Conservation (phyloP, 495 filamentous ascomycete species). For the Cercophora scortea region DNA sequence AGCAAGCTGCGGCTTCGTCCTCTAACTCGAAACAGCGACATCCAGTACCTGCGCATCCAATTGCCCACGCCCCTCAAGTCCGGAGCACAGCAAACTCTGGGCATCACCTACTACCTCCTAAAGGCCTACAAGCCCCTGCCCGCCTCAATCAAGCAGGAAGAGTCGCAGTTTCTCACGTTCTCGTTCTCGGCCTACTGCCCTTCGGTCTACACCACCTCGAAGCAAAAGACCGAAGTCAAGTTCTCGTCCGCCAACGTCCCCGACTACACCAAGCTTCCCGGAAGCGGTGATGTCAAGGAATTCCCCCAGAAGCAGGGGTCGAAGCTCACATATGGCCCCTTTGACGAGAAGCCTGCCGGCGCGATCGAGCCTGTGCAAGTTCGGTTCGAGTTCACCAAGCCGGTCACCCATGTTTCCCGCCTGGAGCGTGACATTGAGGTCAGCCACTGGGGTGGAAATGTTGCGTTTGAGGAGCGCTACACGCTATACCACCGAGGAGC, state of each 20-base stretch:
- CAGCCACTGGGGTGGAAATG: slow-evolving; percentile 95
- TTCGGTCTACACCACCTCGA: slow-evolving; percentile 73
- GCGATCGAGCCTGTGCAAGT: slow-evolving; percentile 63
- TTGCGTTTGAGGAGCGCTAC: slow-evolving; percentile 91
- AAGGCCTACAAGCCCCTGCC: slow-evolving; percentile 71
- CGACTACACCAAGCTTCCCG: slow-evolving; percentile 71
- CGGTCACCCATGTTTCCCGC: slow-evolving; percentile 63
- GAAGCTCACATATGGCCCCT: slow-evolving; percentile 89
- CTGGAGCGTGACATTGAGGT: slow-evolving; percentile 90
- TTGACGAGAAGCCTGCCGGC: slow-evolving; percentile 65
- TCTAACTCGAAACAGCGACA: slow-evolving; percentile 44
- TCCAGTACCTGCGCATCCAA: slow-evolving; percentile 76
- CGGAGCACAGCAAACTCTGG: slow-evolving; percentile 71
- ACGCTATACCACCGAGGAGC: slow-evolving; percentile 81
- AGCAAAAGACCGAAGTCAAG: slow-evolving; percentile 97
- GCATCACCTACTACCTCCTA: slow-evolving; percentile 75
- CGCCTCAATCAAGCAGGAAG: slow-evolving; percentile 66
- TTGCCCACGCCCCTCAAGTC: slow-evolving; percentile 67
- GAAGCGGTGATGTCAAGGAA: slow-evolving; percentile 49
- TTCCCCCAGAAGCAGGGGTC: slow-evolving; percentile 79
- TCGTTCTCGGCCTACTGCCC: slow-evolving; percentile 73
- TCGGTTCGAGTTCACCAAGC: slow-evolving; percentile 94
- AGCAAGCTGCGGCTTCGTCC: background rate
- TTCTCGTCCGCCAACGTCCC: slow-evolving; percentile 69
- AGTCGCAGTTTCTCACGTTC: slow-evolving; percentile 81